Base-by-base conservation (phyloP, 768 basidiomycete genomes). In the Russula lepida region DNA sequence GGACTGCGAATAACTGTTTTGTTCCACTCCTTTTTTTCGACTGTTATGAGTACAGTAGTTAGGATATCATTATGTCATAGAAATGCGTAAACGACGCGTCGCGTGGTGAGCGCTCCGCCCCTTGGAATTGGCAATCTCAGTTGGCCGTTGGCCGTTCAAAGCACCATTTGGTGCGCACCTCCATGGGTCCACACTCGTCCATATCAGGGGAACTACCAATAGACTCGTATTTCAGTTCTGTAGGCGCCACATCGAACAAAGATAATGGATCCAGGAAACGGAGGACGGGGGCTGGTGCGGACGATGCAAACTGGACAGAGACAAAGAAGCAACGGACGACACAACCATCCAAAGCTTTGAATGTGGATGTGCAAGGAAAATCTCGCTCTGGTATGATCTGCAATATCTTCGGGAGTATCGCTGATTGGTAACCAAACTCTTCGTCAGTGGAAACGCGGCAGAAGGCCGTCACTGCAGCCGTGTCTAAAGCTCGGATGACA, bases 181-280 rank as follows among this genome's bases (percentile, higher is more conserved):
- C 25, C 46, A 63, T 63, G 62, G 25, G 46, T 8, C 57, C 62
- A 58, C 62, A 47, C 12, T 6, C 62, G 12, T 63, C 62, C 12
- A 41, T 63, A 54, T 54, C 62, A 48, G 62, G 62, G 19, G 56
- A 63, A 46, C 37, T 63, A 15, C 62, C 62, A 28, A 54, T 63
- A 32, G 52, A 58, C 19, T 58, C 62, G 7, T 63, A 58, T 43
- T 63, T 63, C 19, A 33, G 32, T 11, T 47, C 44, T 8, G 27
- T n/a, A 15, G 60, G 55, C 17, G 6, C 19, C 27, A 30, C 15
- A 17, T 19, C 50, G 50, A 57, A 37, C n/a, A 63, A 54, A 54
- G 62, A 47, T 12, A 58, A 49, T 19, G 46, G 52, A 7, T 54
- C 62, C 4, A n/a, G 47, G 13, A 63, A 63, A 41, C 51, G 62